Conservation (phyloP, 1,139 yeast genomes). For the Sugiyamaella japonica region DNA sequence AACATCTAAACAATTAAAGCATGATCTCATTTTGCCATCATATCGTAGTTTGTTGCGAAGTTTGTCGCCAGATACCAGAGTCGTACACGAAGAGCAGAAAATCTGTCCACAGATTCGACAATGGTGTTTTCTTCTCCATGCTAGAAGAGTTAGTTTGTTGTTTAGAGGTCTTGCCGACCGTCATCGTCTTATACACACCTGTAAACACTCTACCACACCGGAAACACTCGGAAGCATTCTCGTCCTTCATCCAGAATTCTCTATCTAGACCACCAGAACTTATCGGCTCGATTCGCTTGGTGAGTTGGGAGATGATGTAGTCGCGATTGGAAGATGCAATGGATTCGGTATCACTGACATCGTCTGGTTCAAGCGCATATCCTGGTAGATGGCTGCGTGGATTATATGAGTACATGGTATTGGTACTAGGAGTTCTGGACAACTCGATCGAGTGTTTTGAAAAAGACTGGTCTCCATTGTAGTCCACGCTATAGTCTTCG, state of each 20-base stretch:
- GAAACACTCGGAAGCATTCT: constrained; percentile 78
- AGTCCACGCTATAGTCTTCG: constrained; percentile 6
- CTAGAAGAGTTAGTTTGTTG: constrained; percentile 20
- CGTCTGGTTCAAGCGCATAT: constrained; percentile 33
- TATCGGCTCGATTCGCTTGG: constrained; percentile 26
- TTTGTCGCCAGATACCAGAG: constrained; percentile 61
- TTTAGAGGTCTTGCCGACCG: too few species aligned
- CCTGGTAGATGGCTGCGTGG: constrained; percentile 35
- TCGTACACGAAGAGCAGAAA: constrained; percentile 85
- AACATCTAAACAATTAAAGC: constrained; percentile 70
- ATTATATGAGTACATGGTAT: constrained; percentile 29
- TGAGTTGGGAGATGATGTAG: constrained; percentile 24
- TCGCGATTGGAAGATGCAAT: constrained; percentile 31
- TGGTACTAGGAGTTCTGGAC: constrained; percentile 31
- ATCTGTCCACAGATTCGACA: constrained; percentile 96
- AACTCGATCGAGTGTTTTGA: constrained; percentile 18
- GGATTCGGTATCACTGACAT: constrained; percentile 35
- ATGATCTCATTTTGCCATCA: constrained; percentile 72
- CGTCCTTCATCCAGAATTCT: constrained; percentile 92
- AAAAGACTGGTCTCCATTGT: constrained; percentile 1
- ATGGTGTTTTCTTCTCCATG: constrained; percentile 88
- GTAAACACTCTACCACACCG: constrained; percentile 73
- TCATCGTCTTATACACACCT: constrained; percentile 35
- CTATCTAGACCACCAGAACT: constrained; percentile 42
- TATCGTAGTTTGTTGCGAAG: constrained; percentile 68